Percentiles rank a stretch among this genome's conserved stretches.
Evolutionary conservation across 495 filamentous ascomycete genomes (phyloP).

Genomic region (Haplographium delicatum): DNA sequence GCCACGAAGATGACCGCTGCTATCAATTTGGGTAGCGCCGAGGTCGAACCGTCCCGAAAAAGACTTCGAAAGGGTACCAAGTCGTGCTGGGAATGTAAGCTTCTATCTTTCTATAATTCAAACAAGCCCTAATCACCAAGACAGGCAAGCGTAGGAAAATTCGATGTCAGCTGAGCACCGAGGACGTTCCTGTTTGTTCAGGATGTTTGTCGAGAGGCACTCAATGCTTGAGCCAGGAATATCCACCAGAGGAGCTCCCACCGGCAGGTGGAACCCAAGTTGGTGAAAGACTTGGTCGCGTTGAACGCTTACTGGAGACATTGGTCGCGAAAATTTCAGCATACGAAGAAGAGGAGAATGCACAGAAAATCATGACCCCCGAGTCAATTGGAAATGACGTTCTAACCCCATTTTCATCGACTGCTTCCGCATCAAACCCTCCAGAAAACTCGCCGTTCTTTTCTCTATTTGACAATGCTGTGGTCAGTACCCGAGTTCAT

Average conservation of each 20-base stretch:
- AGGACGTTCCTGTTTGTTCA: slow-evolving; percentile 34
- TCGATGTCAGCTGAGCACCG: slow-evolving; percentile 36
- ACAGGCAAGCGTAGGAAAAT: slow-evolving; percentile 43
- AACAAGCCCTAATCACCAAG: slow-evolving; percentile 6
- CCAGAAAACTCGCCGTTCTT: slow-evolving; percentile 19
- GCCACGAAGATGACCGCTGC: too few species aligned
- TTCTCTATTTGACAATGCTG: slow-evolving; percentile 23
- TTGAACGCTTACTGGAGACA: slow-evolving; percentile 42
- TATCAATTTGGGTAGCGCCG: slow-evolving; percentile 21
- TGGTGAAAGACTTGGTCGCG: slow-evolving; percentile 39
- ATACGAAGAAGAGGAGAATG: slow-evolving; percentile 27
- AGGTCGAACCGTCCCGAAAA: slow-evolving; percentile 31
- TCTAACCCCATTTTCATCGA: slow-evolving; percentile 20
- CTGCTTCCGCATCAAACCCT: slow-evolving; percentile 16
- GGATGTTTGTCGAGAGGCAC: slow-evolving; percentile 43
- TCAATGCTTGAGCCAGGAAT: slow-evolving; percentile 46
- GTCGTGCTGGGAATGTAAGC: slow-evolving; percentile 52
- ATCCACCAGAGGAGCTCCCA: slow-evolving; percentile 32
- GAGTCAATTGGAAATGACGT: slow-evolving; percentile 29
- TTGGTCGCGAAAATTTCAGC: slow-evolving; percentile 36
- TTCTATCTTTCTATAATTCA: neutral
- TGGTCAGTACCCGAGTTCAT: slow-evolving; percentile 9
- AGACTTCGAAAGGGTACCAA: slow-evolving; percentile 50
- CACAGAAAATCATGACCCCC: slow-evolving; percentile 25
- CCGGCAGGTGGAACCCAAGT: slow-evolving; percentile 31